Conservation (phyloP, 2,329 filamentous ascomycete species). For the Fusarium oxysporum region DNA sequence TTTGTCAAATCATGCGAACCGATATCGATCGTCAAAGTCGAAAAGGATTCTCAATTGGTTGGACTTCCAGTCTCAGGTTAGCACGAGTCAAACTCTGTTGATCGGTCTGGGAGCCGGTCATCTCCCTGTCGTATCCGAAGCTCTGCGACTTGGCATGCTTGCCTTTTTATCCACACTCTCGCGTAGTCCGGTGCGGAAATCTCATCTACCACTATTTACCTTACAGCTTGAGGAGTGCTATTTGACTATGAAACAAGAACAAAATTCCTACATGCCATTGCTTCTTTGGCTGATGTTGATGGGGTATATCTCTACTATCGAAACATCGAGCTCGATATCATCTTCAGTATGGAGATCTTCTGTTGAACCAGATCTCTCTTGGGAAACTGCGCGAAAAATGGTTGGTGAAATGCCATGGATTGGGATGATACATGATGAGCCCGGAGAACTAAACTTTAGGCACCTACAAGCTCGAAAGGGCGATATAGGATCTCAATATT, state of each 20-base stretch:
- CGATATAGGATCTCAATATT: too few relatives aligned
- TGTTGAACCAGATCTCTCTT: fast-evolving
- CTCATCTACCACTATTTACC: not conserved
- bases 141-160: constrained; percentile 6
- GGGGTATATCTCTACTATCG: not conserved
- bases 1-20: not conserved
- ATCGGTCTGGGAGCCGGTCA: fast-evolving
- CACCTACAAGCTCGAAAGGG: not conserved
- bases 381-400: fast-evolving
- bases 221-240: not conserved
- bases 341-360: fast-evolving
- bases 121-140: not conserved
- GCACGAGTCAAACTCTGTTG: not conserved
- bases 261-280: fast-evolving
- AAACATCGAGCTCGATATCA: fast-evolving
- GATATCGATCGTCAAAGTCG: fast-evolving
- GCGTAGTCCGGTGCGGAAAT: not conserved
- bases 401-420: not conserved
- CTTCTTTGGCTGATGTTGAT: not conserved
- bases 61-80: not conserved
- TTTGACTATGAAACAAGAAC: fast-evolving
- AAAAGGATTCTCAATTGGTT: not conserved
- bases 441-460: fast-evolving
- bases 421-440: not conserved
- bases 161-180: constrained; percentile 2